Percentiles rank a stretch among this genome's conserved stretches.
Evolutionary conservation across 805 yeast species (phyloP).

Genomic region (Saturnispora serradocipensis): DNA sequence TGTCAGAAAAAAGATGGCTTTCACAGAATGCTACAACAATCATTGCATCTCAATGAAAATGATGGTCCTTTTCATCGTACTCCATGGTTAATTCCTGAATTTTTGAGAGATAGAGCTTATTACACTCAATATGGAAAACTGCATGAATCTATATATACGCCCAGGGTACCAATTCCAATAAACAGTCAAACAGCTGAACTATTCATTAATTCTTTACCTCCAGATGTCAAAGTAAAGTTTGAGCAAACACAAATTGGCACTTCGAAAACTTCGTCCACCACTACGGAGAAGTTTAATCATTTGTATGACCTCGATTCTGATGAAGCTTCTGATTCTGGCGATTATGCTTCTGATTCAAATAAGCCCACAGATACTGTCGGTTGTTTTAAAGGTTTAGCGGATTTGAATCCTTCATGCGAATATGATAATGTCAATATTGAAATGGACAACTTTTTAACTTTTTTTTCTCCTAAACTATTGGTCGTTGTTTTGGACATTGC

Average conservation of each 20-base stretch:
- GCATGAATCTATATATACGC: slow-evolving; percentile 52
- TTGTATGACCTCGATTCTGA: background rate
- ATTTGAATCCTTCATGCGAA: slow-evolving; percentile 34
- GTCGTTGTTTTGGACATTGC: slow-evolving; percentile 23
- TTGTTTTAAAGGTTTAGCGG: slow-evolving; percentile 8
- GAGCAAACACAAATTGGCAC: background rate
- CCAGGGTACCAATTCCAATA: slow-evolving; percentile 54
- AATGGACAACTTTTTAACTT: slow-evolving; percentile 41
- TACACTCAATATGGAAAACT: slow-evolving; percentile 43
- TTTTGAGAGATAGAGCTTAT: slow-evolving; percentile 39
- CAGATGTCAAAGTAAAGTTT: slow-evolving; percentile 13
- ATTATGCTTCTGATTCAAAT: slow-evolving; percentile 1
- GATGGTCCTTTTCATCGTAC: slow-evolving; percentile 81
- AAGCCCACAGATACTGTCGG: slow-evolving; percentile 8
- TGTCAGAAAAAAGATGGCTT: slow-evolving; percentile 40
- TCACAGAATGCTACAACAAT: slow-evolving; percentile 45
- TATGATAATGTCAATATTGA: slow-evolving; percentile 48
- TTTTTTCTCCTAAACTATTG: slow-evolving; percentile 33
- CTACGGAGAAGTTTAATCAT: background rate
- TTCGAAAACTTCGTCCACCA: slow-evolving; percentile 1
- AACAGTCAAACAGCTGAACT: slow-evolving; percentile 38
- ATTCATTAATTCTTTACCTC: slow-evolving; percentile 30
- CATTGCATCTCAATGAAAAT: slow-evolving; percentile 52
- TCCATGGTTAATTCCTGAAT: slow-evolving; percentile 56
- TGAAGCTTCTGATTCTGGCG: slow-evolving; percentile 5